Percentiles rank a stretch among this genome's conserved stretches.
Evolutionary conservation across 305 asterid species (phyloP).

Genomic region (Solanum chacoense): DNA sequence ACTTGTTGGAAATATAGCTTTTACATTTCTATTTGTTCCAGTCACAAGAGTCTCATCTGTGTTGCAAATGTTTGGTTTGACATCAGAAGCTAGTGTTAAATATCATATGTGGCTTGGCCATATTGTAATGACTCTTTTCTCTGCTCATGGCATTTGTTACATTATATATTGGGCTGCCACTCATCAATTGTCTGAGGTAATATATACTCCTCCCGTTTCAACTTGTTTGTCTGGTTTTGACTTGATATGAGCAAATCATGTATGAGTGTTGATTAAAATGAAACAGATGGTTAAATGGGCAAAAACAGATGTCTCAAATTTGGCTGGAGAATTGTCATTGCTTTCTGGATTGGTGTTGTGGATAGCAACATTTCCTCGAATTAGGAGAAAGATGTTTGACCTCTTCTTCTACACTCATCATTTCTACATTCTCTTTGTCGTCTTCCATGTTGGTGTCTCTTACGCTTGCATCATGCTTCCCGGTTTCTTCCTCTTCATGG

Average conservation of each 20-base stretch:
- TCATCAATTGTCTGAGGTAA: constrained; percentile 45
- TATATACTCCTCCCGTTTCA: too few species aligned
- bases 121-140: constrained; percentile 50
- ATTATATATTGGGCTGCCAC: constrained; percentile 47
- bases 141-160: constrained; percentile 59
- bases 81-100: constrained; percentile 73
- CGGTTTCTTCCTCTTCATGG: constrained; percentile 66
- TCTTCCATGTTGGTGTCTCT: constrained; percentile 62
- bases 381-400: constrained; percentile 69
- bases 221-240: too few species aligned
- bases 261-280: too few species aligned
- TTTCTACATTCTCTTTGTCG: constrained; percentile 43
- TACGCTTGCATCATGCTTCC: constrained; percentile 62
- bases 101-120: constrained; percentile 89
- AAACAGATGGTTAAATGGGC: constrained; percentile 67
- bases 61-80: constrained; percentile 53
- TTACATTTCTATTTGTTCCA: constrained; percentile 68
- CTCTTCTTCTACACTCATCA: constrained; percentile 17
- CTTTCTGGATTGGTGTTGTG: constrained; percentile 55
- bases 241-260: too few species aligned
- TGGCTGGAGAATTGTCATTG: constrained; percentile 69
- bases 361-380: constrained; percentile 50
- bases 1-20: constrained; percentile 52
- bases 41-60: constrained; percentile 79
- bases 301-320: constrained; percentile 37